Base-by-base conservation (phyloP, 2,329 filamentous ascomycete genomes). In the Clonostachys rosea region DNA sequence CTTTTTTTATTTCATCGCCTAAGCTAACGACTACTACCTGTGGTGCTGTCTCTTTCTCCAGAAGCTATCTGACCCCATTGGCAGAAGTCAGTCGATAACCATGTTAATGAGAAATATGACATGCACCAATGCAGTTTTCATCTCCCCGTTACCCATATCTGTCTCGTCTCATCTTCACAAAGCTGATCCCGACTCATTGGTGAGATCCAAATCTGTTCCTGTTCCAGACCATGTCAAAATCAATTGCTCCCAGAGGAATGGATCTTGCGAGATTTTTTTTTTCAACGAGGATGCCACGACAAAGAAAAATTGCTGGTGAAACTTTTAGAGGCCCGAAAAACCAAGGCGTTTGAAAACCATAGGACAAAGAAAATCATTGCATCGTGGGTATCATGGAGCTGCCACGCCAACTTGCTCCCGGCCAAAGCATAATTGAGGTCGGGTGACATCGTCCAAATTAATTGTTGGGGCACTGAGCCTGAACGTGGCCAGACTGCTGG, bases 401-500 rank as follows among this genome's bases (percentile, higher is more conserved):
- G 56, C 64, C 66, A 68, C 66, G 63, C 60, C 64, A 65, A 64
- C 59, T 61, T 59, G 51, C 54, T 54, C 59, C 45, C 47, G 54
- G 49, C 52, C 49, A 49, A 47, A 18, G 42, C 37, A 56, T 51
- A 55, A 40, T 5, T 48, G 42, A 47, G 24, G 16, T 14, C 20
- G 35, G 39, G 52, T 49, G 47, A 49, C 49, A 47, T 53, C 24
- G 53, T 54, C 54, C 54, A 54, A 52, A 59, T 71, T 76, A 78
- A 68, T 87, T 89, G 78, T 87, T 91, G 63, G 92, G 89, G 86
- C 94, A 99, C 62, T 88, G 83, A 60, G 89, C 84, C 83, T 96
- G 92, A 67, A 97, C 87, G 75, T 96, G 92, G 60, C 92, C 91
- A 57, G 78, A 66, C 71, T 84, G 80, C 73, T 85, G 81, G 79